Evolutionary conservation across 2,329 filamentous ascomycete species (phyloP).

Genomic region (Teratosphaeria nubilosa): DNA sequence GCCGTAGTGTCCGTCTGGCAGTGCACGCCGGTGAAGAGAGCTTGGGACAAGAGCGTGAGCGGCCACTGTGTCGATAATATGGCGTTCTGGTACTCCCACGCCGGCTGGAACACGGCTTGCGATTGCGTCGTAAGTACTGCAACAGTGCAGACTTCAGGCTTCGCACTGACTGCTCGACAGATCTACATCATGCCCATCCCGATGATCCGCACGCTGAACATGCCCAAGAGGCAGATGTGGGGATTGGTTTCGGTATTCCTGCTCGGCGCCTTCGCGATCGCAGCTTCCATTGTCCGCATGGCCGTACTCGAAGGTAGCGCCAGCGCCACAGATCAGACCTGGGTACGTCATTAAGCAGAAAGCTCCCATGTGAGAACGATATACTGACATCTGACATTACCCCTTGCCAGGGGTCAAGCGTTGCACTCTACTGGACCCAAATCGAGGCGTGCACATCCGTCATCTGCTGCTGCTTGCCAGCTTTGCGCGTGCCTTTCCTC

Average conservation of each 20-base stretch:
- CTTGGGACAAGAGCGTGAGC: slow-evolving; percentile 12
- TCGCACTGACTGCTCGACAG: slow-evolving; percentile 1
- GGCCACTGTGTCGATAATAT: slow-evolving; percentile 13
- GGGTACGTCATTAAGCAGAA: slow-evolving; percentile 2
- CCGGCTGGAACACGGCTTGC: slow-evolving; percentile 18
- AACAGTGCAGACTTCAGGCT: not conserved
- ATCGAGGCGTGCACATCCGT: slow-evolving; percentile 18
- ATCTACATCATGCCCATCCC: slow-evolving; percentile 22
- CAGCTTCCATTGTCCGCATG: slow-evolving; percentile 19
- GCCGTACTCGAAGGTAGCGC: slow-evolving; percentile 12
- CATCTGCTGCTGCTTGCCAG: slow-evolving; percentile 18
- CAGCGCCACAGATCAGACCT: slow-evolving; percentile 13
- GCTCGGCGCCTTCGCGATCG: slow-evolving; percentile 18
- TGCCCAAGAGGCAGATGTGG: slow-evolving; percentile 11
- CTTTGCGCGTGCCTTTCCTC: slow-evolving; percentile 9
- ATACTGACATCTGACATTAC: not conserved
- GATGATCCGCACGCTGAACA: slow-evolving; percentile 15
- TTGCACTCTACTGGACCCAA: slow-evolving; percentile 17
- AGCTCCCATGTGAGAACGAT: not conserved
- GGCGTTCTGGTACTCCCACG: slow-evolving; percentile 20
- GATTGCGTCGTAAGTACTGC: slow-evolving; percentile 16
- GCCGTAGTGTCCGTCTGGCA: slow-evolving; percentile 16
- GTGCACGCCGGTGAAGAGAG: slow-evolving; percentile 13
- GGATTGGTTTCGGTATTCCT: slow-evolving; percentile 16
- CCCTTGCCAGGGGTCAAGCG: slow-evolving; percentile 6